Evolutionary conservation across 768 basidiomycete species (phyloP).

Genomic region (Gloeopeniophorella convolvens): DNA sequence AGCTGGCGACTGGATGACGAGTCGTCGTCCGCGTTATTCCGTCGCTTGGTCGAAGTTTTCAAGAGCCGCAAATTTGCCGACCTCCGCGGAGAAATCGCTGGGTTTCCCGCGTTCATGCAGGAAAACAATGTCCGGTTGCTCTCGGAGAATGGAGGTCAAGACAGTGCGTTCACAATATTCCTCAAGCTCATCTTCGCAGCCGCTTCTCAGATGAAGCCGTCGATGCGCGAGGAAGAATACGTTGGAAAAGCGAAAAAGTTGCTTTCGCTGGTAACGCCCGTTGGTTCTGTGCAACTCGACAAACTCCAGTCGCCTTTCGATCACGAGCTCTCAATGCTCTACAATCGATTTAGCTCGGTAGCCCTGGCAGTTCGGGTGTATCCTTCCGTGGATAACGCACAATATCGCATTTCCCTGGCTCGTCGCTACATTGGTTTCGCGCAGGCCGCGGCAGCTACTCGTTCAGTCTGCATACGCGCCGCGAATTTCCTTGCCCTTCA

Average conservation of each 20-base stretch:
- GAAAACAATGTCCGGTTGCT: conserved; percentile 49
- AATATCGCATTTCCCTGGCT: conserved; percentile 55
- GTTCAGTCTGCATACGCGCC: conserved; percentile 69
- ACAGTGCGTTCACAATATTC: conserved; percentile 74
- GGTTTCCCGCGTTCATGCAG: conserved; percentile 69
- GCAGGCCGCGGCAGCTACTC: conserved; percentile 55
- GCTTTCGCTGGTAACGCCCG: conserved; percentile 63
- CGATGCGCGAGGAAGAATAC: conserved; percentile 26
- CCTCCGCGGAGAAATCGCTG: conserved; percentile 50
- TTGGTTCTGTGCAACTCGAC: conserved; percentile 61
- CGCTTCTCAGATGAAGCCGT: conserved; percentile 31
- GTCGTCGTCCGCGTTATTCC: conserved; percentile 51
- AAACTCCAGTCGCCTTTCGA: conserved; percentile 42
- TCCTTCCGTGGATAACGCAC: conserved; percentile 39
- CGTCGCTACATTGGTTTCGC: conserved; percentile 61
- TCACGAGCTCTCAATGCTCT: conserved; percentile 64
- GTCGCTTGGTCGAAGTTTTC: conserved; percentile 64
- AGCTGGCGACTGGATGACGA: conserved; percentile 58
- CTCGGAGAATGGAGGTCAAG: conserved; percentile 41
- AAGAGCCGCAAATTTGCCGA: conserved; percentile 70
- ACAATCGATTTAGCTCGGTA: conserved; percentile 75
- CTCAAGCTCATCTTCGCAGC: conserved; percentile 76
- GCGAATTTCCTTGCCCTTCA: conserved; percentile 64
- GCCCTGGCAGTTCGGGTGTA: conserved; percentile 67
- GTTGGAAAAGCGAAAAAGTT: conserved; percentile 55